Evolutionary conservation across 2,329 filamentous ascomycete genomes (phyloP).

Genomic region (Arthrobotrys entomopaga): DNA sequence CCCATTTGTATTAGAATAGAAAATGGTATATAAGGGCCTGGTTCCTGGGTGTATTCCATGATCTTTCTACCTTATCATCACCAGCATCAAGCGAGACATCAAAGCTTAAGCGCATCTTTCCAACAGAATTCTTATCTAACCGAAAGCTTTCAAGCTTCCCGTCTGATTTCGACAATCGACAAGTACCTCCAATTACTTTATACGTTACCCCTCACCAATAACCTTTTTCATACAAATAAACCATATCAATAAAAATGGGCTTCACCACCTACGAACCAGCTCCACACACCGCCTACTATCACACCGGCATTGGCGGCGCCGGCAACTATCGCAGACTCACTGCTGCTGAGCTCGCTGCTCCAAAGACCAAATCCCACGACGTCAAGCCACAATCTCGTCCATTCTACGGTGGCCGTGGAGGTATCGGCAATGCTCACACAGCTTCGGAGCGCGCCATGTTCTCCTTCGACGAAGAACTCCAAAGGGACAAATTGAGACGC

Average conservation of each 20-base stretch:
- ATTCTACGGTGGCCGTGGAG: slow-evolving; percentile 75
- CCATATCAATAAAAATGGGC: slow-evolving; percentile 58
- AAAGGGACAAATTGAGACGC: slow-evolving; percentile 68
- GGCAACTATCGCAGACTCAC: slow-evolving; percentile 68
- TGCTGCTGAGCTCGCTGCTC: slow-evolving; percentile 66
- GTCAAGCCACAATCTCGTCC: slow-evolving; percentile 64
- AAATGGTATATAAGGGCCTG: slow-evolving; percentile 53
- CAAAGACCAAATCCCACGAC: slow-evolving; percentile 65
- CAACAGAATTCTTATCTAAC: slow-evolving; percentile 36
- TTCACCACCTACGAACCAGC: slow-evolving; percentile 68
- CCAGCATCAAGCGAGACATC: slow-evolving; percentile 42
- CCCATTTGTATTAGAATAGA: slow-evolving; percentile 32
- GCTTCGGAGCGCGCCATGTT: slow-evolving; percentile 69
- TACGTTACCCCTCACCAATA: not conserved
- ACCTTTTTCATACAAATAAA: slow-evolving; percentile 36
- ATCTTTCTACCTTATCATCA: slow-evolving; percentile 51
- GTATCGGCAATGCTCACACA: slow-evolving; percentile 72
- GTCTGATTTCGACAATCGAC: slow-evolving; percentile 24
- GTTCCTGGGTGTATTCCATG: slow-evolving; percentile 38
- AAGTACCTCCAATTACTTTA: slow-evolving; percentile 11
- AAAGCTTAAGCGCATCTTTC: slow-evolving; percentile 18
- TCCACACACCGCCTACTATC: slow-evolving; percentile 64
- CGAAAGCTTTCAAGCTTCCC: slow-evolving; percentile 31
- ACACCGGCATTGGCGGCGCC: slow-evolving; percentile 67
- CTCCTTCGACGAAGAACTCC: slow-evolving; percentile 75